Evolutionary conservation across 306 rosid species (phyloP), one percentile per base, ranked within the genome.

Genomic region (Trichosanthes cucumerina): DNA sequence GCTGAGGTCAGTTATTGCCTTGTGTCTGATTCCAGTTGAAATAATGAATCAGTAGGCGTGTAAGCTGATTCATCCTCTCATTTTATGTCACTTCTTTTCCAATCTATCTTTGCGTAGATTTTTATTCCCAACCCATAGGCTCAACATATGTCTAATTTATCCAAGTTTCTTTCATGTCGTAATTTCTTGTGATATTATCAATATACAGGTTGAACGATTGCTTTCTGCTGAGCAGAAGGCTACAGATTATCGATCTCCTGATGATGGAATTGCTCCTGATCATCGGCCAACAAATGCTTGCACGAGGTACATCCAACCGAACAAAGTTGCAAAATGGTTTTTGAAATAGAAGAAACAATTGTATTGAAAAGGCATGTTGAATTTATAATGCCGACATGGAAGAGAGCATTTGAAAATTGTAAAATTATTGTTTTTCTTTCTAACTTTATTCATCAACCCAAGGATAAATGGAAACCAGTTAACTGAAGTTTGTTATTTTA

Each of bases 221-320:
- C 99, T 96, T 84, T 88, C 99, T 73, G 95, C 96, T 79, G 99
- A 96, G 83, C 99, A 96, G 76, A 96, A 93, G 93, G 85, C 95
- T 68, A 90, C 97, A 9, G 99, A 96, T 86, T 93, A 88, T 81
- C 85, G 88, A 72, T 88, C 96, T 78, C 97, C 96, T 59, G 99
- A 96, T 83, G 99, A 96, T 88, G 97, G 97, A 80, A 87, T 92
- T 70, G 86, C 89, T 85, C 97, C 97, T 79, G 99, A 96, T 82
- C 99, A 96, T 86, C 91, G 99, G 75, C 91, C 98, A 49, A 96
- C 99, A 58, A 90, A 38, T 88, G 99, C 99, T 80, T 96, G 99
- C 82, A 77, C 97, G 46, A 96, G 99, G 99, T 95, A 85, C 78
- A 52, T 66, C 28, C 50, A 76, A 79, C 78, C 66, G 0, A 60